Conservation (phyloP, 1,284 basidiomycete genomes). For the Chiua sp. region DNA sequence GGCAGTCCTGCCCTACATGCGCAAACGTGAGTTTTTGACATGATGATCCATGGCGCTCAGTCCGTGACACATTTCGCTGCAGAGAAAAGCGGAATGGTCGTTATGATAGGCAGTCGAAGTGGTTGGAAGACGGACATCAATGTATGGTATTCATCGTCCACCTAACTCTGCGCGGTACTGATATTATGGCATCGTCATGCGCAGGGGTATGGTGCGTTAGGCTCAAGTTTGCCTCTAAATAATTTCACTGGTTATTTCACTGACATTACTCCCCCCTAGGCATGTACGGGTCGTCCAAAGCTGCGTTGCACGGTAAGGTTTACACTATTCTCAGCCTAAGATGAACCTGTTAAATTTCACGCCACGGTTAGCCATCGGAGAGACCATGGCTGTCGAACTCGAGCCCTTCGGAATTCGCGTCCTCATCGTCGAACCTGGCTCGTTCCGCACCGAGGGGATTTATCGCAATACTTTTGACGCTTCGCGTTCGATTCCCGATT, state of each 20-base stretch:
- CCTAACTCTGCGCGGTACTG: not conserved
- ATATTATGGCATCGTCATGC: no score
- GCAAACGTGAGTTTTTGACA: constrained; percentile 37
- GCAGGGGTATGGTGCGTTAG: constrained; percentile 30
- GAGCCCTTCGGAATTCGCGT: constrained; percentile 57
- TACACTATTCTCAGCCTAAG: not conserved
- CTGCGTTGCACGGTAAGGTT: constrained; percentile 54
- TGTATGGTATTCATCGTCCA: constrained; percentile 33
- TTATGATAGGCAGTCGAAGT: constrained; percentile 56
- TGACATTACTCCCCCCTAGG: constrained; percentile 42
- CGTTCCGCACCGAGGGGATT: constrained; percentile 57
- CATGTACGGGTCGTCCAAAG: constrained; percentile 60
- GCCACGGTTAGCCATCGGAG: constrained; percentile 41
- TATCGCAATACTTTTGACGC: constrained; percentile 17
- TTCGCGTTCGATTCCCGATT: constrained; percentile 45
- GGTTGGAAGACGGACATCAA: constrained; percentile 56
- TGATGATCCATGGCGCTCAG: not conserved
- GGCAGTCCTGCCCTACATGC: constrained; percentile 52
- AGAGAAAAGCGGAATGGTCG: constrained; percentile 43
- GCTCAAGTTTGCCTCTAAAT: not conserved
- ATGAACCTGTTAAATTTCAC: no score
- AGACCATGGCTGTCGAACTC: constrained; percentile 56
- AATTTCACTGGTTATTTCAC: not conserved
- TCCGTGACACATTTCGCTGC: not conserved
- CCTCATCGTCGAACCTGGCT: constrained; percentile 56